A percentile compares a stretch with the other conserved stretches of the same genome.
Conservation (phyloP, 1,139 yeast genomes). For the Kurtzmaniella natalensis region DNA sequence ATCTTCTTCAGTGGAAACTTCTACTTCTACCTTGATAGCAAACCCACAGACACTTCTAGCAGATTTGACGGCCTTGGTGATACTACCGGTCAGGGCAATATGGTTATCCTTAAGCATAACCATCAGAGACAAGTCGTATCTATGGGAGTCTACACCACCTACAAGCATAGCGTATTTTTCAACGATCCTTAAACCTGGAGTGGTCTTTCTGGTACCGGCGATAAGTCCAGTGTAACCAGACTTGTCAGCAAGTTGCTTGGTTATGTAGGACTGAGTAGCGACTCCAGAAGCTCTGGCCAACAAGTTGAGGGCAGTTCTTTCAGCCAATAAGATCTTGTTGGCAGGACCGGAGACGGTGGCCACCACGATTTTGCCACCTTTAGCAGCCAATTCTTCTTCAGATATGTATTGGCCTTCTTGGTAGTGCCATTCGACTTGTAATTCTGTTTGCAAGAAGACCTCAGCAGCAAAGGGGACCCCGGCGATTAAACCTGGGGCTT, state of each 20-base stretch:
- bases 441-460: slow-evolving; percentile 71
- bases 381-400: slow-evolving; percentile 33
- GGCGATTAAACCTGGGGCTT: slow-evolving; percentile 73
- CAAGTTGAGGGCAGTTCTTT: slow-evolving; percentile 79
- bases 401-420: slow-evolving; percentile 61
- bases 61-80: slow-evolving; percentile 71
- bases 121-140: slow-evolving; percentile 90
- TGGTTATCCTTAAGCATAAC: slow-evolving; percentile 96
- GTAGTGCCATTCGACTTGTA: slow-evolving; percentile 66
- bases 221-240: slow-evolving; percentile 79
- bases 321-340: slow-evolving; percentile 72
- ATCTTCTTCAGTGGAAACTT: slow-evolving; percentile 76
- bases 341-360: slow-evolving; percentile 83
- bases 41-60: slow-evolving; percentile 87
- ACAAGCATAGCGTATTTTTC: slow-evolving; percentile 94
- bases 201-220: slow-evolving; percentile 98
- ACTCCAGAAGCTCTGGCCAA: slow-evolving; percentile 83
- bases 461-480: slow-evolving; percentile 91
- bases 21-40: slow-evolving; percentile 88
- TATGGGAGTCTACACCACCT: slow-evolving; percentile 91
- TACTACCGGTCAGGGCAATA: slow-evolving; percentile 87
- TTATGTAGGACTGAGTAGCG: slow-evolving; percentile 69
- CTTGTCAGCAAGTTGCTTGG: slow-evolving; percentile 58
- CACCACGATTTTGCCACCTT: slow-evolving; percentile 59
- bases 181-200: slow-evolving; percentile 84